phyloP scores from a whole-genome alignment of 805 yeast species.

The Suhomyces canberraensis region DNA sequence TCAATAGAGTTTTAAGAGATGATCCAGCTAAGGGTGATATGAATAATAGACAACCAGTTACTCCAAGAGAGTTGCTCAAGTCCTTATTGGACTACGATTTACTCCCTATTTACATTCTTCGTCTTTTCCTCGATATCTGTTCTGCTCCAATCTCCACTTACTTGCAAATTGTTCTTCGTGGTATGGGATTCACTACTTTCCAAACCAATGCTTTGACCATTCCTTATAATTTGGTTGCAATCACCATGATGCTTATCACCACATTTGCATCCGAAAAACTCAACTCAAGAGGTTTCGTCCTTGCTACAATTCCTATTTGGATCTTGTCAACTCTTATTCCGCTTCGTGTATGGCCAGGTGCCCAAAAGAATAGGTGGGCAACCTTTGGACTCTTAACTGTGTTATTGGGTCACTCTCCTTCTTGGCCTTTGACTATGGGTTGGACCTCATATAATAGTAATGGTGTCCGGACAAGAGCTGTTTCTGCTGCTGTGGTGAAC shows the following conservation, averaged over 20 bases:
- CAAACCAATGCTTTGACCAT: constrained; percentile 51
- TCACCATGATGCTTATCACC: constrained; percentile 17
- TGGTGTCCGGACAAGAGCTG: constrained; percentile 59
- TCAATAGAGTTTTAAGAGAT: constrained; percentile 27
- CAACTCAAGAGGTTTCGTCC: constrained; percentile 16
- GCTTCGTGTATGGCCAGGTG: constrained; percentile 40
- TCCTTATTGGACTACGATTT: constrained; percentile 25
- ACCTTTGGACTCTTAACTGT: constrained; percentile 39
- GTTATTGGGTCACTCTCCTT: constrained; percentile 43
- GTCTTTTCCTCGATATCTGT: constrained; percentile 20
- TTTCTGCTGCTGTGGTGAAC: constrained; percentile 63
- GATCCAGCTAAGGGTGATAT: constrained; percentile 31
- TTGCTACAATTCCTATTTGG: constrained; percentile 15
- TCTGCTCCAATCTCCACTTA: constrained; percentile 14
- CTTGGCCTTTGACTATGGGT: constrained; percentile 53
- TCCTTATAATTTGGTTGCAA: constrained; percentile 39
- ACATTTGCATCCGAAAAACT: constrained; percentile 22
- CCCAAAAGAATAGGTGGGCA: constrained; percentile 42
- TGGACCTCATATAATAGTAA: constrained; percentile 65
- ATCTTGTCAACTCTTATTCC: constrained; percentile 20
- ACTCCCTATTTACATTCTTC: constrained; percentile 26
- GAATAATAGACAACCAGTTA: constrained; percentile 27
- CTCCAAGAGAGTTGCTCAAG: constrained; percentile 15
- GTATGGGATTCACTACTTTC: constrained; percentile 51
- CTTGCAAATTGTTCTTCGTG: constrained; percentile 10